Evolutionary conservation across 2,329 filamentous ascomycete species (phyloP).

Genomic region (Tolypocladium sp.): DNA sequence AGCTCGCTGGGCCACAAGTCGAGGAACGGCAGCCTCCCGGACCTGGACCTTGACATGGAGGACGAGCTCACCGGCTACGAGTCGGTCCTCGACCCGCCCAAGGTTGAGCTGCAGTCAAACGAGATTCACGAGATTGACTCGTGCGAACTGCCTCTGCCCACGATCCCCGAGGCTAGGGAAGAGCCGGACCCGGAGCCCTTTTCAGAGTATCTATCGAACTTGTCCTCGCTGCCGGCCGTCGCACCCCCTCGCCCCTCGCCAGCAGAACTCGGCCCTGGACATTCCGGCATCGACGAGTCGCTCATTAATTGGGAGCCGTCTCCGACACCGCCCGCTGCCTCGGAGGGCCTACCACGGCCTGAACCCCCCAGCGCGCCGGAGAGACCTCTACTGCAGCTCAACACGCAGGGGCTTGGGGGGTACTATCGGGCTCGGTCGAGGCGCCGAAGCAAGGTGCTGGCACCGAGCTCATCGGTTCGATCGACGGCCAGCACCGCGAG

Average conservation of each 20-base stretch:
- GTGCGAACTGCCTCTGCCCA: constrained; percentile 26
- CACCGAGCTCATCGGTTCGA: constrained; percentile 38
- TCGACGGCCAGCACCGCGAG: constrained; percentile 32
- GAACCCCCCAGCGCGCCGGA: constrained; percentile 8
- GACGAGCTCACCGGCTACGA: constrained; percentile 39
- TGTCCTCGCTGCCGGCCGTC: not conserved
- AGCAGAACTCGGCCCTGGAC: constrained; percentile 14
- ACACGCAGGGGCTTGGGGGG: constrained; percentile 23
- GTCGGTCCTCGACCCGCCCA: constrained; percentile 23
- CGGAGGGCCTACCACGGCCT: constrained; percentile 13
- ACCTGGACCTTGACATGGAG: constrained; percentile 17
- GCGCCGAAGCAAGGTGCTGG: constrained; percentile 31
- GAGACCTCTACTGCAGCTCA: constrained; percentile 28
- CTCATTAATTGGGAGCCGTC: constrained; percentile 17
- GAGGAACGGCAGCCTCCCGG: constrained; percentile 19
- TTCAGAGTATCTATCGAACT: constrained; percentile 4
- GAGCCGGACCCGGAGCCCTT: constrained; percentile 7
- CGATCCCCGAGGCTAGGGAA: constrained; percentile 17
- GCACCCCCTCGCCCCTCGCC: constrained; percentile 1
- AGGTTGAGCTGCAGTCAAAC: constrained; percentile 37
- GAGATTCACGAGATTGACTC: constrained; percentile 47
- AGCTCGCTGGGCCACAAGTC: constrained; percentile 40
- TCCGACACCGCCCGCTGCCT: constrained; percentile 13
- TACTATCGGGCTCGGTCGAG: constrained; percentile 18
- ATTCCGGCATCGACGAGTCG: constrained; percentile 6